These are phyloP conservation scores for Moesziomyces globuligerus DNA, from an alignment of 1,284 basidiomycete species.

Conservation along the genomic window DNA sequence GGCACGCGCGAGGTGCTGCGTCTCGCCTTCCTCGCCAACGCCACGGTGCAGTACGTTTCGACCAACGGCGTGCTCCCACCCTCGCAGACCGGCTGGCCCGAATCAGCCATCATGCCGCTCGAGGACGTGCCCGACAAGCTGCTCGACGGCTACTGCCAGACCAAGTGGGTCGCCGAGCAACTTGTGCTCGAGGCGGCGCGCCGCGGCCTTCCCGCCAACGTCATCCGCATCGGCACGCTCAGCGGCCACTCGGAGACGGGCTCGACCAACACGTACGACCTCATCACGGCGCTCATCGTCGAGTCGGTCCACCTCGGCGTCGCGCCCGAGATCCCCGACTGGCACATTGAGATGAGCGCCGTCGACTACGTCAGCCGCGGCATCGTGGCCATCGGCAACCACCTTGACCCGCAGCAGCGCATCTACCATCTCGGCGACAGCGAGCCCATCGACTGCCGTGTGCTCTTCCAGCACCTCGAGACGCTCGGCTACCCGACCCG, in stretches of 20 bases:
- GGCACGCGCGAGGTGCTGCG: constrained; percentile 68
- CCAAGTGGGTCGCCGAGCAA: constrained; percentile 68
- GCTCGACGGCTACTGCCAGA: constrained; percentile 68
- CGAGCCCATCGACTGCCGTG: constrained; percentile 54
- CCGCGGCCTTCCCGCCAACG: constrained; percentile 65
- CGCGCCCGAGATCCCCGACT: constrained; percentile 60
- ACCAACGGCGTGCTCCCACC: constrained; percentile 67
- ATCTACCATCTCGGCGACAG: constrained; percentile 64
- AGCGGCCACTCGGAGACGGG: constrained; percentile 64
- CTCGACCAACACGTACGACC: constrained; percentile 64
- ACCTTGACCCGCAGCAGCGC: constrained; percentile 51
- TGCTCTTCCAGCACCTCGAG: constrained; percentile 57
- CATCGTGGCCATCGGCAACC: constrained; percentile 57
- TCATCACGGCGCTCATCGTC: constrained; percentile 64
- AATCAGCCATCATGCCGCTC: constrained; percentile 56
- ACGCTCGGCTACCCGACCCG: constrained; percentile 60
- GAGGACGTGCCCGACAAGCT: constrained; percentile 64
- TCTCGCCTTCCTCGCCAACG: constrained; percentile 63
- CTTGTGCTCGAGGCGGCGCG: constrained; percentile 60
- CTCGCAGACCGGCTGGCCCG: constrained; percentile 59
- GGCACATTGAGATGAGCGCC: constrained; percentile 65
- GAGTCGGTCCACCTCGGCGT: constrained; percentile 64
- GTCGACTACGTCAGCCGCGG: constrained; percentile 63
- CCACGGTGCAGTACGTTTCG: constrained; percentile 66
- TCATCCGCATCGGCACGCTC: constrained; percentile 66